Conservation (phyloP, 2,329 filamentous ascomycete species). For the Fonsecaea erecta region DNA sequence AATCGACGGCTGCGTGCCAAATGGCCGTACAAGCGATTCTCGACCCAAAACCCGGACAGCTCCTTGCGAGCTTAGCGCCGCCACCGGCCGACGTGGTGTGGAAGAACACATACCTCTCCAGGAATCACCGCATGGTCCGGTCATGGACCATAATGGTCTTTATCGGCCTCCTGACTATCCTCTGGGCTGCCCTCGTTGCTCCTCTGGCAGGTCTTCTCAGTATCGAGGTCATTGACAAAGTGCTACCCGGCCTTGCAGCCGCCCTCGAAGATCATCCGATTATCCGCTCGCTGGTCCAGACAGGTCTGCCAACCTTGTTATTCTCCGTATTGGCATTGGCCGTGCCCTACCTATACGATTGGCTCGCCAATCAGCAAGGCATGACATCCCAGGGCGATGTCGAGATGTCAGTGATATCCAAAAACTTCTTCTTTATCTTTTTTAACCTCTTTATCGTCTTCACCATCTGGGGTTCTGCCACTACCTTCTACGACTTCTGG, state of each 20-base stretch:
- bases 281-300: slow-evolving; percentile 77
- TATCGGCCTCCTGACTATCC: slow-evolving; percentile 79
- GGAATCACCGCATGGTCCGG: slow-evolving; percentile 72
- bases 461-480: slow-evolving; percentile 80
- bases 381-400: slow-evolving; percentile 95
- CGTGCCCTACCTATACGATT: slow-evolving; percentile 94
- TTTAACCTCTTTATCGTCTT: slow-evolving; percentile 99
- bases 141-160: slow-evolving; percentile 83
- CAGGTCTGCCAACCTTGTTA: slow-evolving; percentile 81
- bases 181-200: slow-evolving; percentile 85
- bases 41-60: slow-evolving; percentile 82
- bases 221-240: slow-evolving; percentile 75
- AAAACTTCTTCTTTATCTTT: slow-evolving; percentile 99
- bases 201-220: slow-evolving; percentile 79
- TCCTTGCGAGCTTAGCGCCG: slow-evolving; percentile 84
- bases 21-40: slow-evolving; percentile 96
- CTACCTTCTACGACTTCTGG: slow-evolving; percentile 71
- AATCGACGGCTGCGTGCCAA: slow-evolving; percentile 87
- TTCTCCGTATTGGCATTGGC: slow-evolving; percentile 85
- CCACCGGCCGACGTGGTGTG: slow-evolving; percentile 93
- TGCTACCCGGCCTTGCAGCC: slow-evolving; percentile 72
- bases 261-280: slow-evolving; percentile 71
- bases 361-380: slow-evolving; percentile 85
- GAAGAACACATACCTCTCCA: slow-evolving; percentile 85
- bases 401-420: slow-evolving; percentile 91